phyloP scores from a whole-genome alignment of 306 rosid genomes.

The Acacia confusa region DNA sequence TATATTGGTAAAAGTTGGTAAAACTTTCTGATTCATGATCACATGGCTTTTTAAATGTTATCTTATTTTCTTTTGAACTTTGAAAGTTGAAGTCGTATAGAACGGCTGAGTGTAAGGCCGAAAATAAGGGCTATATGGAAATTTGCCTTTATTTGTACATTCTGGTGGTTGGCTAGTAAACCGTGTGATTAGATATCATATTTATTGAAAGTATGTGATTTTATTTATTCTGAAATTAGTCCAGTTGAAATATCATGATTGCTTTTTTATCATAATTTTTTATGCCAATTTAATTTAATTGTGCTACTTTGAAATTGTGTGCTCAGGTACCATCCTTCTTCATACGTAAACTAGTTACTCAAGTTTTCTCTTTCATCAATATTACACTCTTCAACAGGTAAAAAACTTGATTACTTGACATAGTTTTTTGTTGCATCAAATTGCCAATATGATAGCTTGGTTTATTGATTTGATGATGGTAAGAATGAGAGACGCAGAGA shows the following conservation, averaged over 20 bases:
- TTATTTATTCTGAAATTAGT: neutral
- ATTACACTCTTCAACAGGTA: constrained; percentile 96
- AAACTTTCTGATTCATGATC: too few species aligned
- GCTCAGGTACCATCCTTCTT: constrained; percentile 95
- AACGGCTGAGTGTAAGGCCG: too few species aligned
- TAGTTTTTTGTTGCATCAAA: neutral
- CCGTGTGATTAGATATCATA: too few species aligned
- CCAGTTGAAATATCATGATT: neutral
- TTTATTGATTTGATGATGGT: constrained; percentile 13
- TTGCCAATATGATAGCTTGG: constrained; percentile 10
- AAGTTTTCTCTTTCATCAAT: constrained; percentile 95
- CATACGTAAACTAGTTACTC: constrained; percentile 89
- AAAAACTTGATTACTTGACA: constrained; percentile 24
- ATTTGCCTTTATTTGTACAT: neutral
- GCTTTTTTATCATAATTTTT: constrained; percentile 6
- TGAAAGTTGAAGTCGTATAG: too few species aligned
- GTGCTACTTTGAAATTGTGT: neutral
- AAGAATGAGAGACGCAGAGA: neutral
- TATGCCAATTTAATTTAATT: neutral
- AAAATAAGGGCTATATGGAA: too few species aligned
- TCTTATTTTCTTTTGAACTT: too few species aligned
- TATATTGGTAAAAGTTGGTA: too few species aligned
- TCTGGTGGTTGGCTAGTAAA: too few species aligned
- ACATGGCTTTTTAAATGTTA: too few species aligned
- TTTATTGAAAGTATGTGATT: neutral